A percentile compares a stretch with the other conserved stretches of the same genome.
phyloP scores from a whole-genome alignment of 2,329 filamentous ascomycete genomes.

The Arthrobotrys conoides region DNA sequence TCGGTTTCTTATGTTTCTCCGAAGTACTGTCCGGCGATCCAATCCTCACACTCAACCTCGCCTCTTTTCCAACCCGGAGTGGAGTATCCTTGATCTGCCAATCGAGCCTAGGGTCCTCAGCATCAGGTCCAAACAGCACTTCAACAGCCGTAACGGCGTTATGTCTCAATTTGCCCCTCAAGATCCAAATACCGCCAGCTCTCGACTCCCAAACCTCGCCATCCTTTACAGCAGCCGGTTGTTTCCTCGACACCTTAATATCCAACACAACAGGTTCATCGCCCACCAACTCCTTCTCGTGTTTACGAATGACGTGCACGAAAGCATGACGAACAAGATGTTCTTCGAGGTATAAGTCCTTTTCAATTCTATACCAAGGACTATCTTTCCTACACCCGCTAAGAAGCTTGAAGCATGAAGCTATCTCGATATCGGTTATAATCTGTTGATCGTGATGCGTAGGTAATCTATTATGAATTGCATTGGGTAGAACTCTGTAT shows the following conservation, averaged over 20 bases:
- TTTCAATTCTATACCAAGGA: constrained; percentile 78
- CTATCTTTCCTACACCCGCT: constrained; percentile 79
- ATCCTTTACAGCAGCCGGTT: constrained; percentile 74
- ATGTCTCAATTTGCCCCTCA: constrained; percentile 73
- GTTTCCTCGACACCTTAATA: constrained; percentile 79
- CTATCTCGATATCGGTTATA: constrained; percentile 86
- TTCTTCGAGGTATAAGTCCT: constrained; percentile 85
- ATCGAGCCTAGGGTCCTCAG: constrained; percentile 86
- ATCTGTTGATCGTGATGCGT: constrained; percentile 86
- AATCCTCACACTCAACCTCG: constrained; percentile 80
- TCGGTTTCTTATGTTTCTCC: constrained; percentile 76
- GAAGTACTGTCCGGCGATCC: constrained; percentile 72
- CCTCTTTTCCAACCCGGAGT: constrained; percentile 60
- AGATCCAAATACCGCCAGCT: constrained; percentile 84
- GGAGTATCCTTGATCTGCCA: constrained; percentile 80
- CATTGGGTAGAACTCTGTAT: constrained; percentile 86
- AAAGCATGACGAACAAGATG: constrained; percentile 83
- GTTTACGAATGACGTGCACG: constrained; percentile 84
- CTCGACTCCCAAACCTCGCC: constrained; percentile 81
- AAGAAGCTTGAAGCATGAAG: constrained; percentile 79
- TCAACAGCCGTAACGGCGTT: constrained; percentile 83
- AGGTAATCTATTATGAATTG: constrained; percentile 88
- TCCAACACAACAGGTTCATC: constrained; percentile 84
- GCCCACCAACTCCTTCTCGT: constrained; percentile 83
- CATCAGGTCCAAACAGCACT: constrained; percentile 89